These are phyloP conservation scores for Carallia pectinifolia DNA, from an alignment of 345 rosid species.

Conservation along the genomic window DNA sequence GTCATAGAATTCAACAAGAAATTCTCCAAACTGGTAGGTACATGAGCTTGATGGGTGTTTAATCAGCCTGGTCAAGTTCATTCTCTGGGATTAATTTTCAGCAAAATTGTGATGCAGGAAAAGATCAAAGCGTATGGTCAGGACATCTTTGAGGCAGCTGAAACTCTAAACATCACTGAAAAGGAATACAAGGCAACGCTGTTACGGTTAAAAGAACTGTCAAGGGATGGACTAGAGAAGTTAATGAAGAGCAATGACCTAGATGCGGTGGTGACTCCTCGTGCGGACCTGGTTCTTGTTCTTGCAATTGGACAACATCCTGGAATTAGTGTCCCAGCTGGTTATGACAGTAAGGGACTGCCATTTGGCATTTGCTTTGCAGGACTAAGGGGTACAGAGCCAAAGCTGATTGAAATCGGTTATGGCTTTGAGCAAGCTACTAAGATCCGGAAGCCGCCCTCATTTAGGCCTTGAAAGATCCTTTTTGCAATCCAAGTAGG, in stretches of 20 bases:
- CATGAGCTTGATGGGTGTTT: too few relatives aligned
- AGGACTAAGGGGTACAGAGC: constrained; percentile 60
- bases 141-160: constrained; percentile 36
- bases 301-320: constrained; percentile 71
- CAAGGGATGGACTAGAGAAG: constrained; percentile 54
- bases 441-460: constrained; percentile 52
- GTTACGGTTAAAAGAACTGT: constrained; percentile 23
- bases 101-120: constrained; percentile 38
- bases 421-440: constrained; percentile 73
- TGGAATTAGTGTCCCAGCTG: constrained; percentile 65
- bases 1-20: constrained; percentile 52
- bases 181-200: constrained; percentile 28
- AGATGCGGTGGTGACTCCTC: constrained; percentile 51
- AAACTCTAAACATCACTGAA: constrained; percentile 38
- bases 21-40: constrained; percentile 38
- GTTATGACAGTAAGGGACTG: constrained; percentile 43
- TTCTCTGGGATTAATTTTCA: too few relatives aligned
- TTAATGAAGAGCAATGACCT: constrained; percentile 44
- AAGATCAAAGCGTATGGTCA: constrained; percentile 48
- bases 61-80: too few relatives aligned
- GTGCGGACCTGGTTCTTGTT: constrained; percentile 18
- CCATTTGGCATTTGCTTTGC: constrained; percentile 70
- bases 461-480: constrained; percentile 26
- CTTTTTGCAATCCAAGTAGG: too few relatives aligned
- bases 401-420: constrained; percentile 66